A percentile compares a stretch with the other conserved stretches of the same genome.
Evolutionary conservation across 129 eudicot genomes (phyloP).

Genomic region (Cynara cardunculus): DNA sequence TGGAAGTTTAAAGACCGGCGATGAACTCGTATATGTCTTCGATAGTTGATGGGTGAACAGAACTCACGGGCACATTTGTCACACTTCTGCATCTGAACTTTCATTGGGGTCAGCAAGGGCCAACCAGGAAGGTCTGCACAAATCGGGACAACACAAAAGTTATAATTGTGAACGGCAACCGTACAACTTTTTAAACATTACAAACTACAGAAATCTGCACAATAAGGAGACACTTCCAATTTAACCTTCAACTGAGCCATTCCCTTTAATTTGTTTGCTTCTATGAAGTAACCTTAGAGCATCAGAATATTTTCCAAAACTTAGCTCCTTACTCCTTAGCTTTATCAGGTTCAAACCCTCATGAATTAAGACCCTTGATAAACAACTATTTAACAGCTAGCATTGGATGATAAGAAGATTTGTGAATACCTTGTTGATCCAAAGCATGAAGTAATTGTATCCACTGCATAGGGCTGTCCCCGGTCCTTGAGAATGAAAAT

Average conservation of each 20-base stretch:
- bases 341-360: background rate
- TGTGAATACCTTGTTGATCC: constrained; percentile 69
- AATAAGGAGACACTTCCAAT: background rate
- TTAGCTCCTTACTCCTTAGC: background rate
- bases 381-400: background rate
- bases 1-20: constrained; percentile 72
- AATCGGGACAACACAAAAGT: background rate
- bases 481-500: constrained; percentile 66
- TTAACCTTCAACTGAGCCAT: background rate
- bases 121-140: constrained; percentile 68
- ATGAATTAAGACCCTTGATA: background rate
- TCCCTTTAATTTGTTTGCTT: background rate
- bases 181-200: background rate
- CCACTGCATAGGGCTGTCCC: constrained; percentile 71
- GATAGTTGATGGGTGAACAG: constrained; percentile 69
- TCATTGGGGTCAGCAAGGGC: constrained; percentile 81
- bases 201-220: background rate
- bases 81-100: constrained; percentile 86
- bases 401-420: background rate
- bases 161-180: background rate
- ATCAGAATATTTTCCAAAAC: background rate
- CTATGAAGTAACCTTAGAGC: background rate
- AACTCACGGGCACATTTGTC: constrained; percentile 84
- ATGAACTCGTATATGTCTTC: constrained; percentile 79
- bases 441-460: constrained; percentile 75